These are phyloP conservation scores for Trypanosoma melophagium DNA, from an alignment of 208 protist species.

Conservation along the genomic window DNA sequence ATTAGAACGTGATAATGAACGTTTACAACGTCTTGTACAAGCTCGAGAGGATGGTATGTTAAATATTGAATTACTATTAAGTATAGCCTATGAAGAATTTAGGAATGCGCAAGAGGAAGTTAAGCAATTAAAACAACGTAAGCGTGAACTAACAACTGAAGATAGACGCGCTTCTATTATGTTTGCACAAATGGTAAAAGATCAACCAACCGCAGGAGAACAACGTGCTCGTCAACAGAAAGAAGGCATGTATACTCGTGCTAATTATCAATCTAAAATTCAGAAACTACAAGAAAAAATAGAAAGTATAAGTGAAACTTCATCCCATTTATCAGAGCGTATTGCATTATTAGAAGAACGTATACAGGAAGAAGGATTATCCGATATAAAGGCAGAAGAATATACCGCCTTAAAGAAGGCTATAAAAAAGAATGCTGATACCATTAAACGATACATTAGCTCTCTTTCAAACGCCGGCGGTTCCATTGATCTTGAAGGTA, in stretches of 20 bases:
- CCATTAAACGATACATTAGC: conserved; percentile 16
- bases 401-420: conserved; percentile 42
- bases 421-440: conserved; percentile 29
- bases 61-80: conserved; percentile 31
- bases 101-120: conserved; percentile 40
- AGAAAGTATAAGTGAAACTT: conserved; percentile 28
- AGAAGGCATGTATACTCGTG: conserved; percentile 69
- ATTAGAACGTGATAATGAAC: conserved; percentile 32
- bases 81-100: conserved; percentile 49
- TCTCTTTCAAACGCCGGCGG: neutral
- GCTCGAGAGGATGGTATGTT: conserved; percentile 2
- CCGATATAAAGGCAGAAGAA: conserved; percentile 49
- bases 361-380: conserved; percentile 27
- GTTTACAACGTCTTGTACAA: conserved; percentile 32
- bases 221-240: conserved; percentile 53
- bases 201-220: conserved; percentile 36
- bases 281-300: conserved; percentile 38
- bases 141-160: conserved; percentile 45
- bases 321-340: conserved; percentile 29
- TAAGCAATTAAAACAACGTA: conserved; percentile 36
- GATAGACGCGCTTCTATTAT: conserved; percentile 67
- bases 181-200: conserved; percentile 51
- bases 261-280: conserved; percentile 42
- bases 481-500: no score
- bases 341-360: conserved; percentile 50